These are phyloP conservation scores for Digitaria exilis DNA, from an alignment of 202 grass and related monocot species.

Conservation along the genomic window DNA sequence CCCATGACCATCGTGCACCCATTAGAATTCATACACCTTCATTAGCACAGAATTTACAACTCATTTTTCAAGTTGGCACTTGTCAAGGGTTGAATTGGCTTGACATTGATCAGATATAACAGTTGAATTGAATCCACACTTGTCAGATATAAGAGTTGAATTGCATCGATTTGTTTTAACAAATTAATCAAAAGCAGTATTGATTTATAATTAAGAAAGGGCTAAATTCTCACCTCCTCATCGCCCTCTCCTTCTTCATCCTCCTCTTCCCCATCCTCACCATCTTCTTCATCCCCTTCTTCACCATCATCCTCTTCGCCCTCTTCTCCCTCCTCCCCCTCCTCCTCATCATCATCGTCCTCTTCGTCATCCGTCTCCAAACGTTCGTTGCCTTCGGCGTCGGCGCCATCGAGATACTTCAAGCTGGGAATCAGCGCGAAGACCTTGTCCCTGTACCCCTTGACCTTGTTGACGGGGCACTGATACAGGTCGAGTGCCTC, in stretches of 20 bases:
- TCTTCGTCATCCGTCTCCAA: conserved; percentile 83
- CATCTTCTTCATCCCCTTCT: conserved; percentile 26
- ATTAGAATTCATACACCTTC: neutral
- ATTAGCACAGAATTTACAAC: too few relatives aligned
- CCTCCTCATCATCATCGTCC: conserved; percentile 58
- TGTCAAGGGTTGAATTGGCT: neutral
- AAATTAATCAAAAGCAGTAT: neutral
- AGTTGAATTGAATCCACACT: neutral
- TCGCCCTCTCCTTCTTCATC: conserved; percentile 44
- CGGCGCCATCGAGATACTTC: conserved; percentile 75
- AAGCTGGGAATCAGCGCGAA: conserved; percentile 63
- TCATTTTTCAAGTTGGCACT: neutral
- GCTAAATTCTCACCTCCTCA: conserved; percentile 45
- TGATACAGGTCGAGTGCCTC: conserved; percentile 76
- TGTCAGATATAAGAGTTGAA: neutral
- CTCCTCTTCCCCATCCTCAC: conserved; percentile 18
- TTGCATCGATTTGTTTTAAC: neutral
- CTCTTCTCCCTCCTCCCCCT: conserved; percentile 17
- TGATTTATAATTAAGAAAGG: neutral
- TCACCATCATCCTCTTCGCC: conserved; percentile 35
- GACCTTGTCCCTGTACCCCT: conserved; percentile 74
- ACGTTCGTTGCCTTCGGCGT: conserved; percentile 76
- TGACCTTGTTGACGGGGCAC: conserved; percentile 74
- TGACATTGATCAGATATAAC: neutral
- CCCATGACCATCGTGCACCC: neutral